Evolutionary conservation across 805 yeast species (phyloP).

Genomic region (Blastobotrys muscicola): DNA sequence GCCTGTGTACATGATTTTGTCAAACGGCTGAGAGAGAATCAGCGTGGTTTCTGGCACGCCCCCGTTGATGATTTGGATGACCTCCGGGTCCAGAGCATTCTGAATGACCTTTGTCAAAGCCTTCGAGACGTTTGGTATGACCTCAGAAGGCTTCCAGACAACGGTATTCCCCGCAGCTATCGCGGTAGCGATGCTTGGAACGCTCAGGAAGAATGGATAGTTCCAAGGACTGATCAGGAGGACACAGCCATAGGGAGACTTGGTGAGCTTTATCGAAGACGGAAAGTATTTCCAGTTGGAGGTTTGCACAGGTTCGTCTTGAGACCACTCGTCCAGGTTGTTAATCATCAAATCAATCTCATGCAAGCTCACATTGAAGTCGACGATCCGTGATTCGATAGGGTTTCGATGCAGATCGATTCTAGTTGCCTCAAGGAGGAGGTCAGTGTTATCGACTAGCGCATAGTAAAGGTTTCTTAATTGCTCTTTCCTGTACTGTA

Average conservation of each 20-base stretch:
- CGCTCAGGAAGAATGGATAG: slow-evolving; percentile 57
- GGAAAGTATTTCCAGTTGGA: slow-evolving; percentile 14
- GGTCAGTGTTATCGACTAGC: slow-evolving; percentile 47
- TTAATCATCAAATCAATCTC: slow-evolving; percentile 55
- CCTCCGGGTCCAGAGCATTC: slow-evolving; percentile 44
- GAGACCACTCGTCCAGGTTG: slow-evolving; percentile 51
- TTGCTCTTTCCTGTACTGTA: slow-evolving; percentile 50
- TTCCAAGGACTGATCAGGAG: slow-evolving; percentile 74
- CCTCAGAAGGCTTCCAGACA: slow-evolving; percentile 67
- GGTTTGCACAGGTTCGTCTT: slow-evolving; percentile 32
- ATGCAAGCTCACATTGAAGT: slow-evolving; percentile 39
- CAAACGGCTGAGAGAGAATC: slow-evolving; percentile 57
- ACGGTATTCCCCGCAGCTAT: slow-evolving; percentile 80
- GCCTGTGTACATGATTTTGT: slow-evolving; percentile 83
- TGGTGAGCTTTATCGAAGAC: slow-evolving; percentile 21
- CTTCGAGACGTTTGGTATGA: slow-evolving; percentile 50
- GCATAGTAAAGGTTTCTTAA: slow-evolving; percentile 60
- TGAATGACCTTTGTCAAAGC: slow-evolving; percentile 47
- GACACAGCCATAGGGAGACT: slow-evolving; percentile 48
- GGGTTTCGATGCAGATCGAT: slow-evolving; percentile 60
- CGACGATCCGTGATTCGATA: slow-evolving; percentile 54
- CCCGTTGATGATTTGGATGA: slow-evolving; percentile 61
- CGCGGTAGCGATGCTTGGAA: slow-evolving; percentile 67
- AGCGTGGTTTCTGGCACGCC: slow-evolving; percentile 53
- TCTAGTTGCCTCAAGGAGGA: slow-evolving; percentile 46